These are phyloP conservation scores for Furcasterigmium sp. DNA, from an alignment of 2,329 filamentous ascomycete species.

Conservation along the genomic window DNA sequence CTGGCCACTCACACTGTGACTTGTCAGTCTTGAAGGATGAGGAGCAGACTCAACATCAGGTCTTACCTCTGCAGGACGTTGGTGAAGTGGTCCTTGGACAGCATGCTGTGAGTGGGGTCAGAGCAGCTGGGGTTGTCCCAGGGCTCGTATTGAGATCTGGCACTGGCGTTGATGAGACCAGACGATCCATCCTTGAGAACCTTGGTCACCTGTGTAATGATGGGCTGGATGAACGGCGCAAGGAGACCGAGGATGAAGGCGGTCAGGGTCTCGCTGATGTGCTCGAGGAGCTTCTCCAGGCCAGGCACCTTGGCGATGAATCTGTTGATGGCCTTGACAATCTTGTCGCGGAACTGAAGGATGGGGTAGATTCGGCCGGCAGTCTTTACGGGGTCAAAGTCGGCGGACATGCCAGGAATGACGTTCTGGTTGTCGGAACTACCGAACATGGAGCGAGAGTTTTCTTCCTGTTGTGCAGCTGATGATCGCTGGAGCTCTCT, in stretches of 20 bases:
- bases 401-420: constrained; percentile 68
- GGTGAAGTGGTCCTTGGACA: constrained; percentile 81
- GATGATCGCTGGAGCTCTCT: constrained; percentile 55
- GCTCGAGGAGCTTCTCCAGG: constrained; percentile 83
- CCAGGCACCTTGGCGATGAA: constrained; percentile 91
- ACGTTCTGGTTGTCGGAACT: constrained; percentile 45
- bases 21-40: not conserved
- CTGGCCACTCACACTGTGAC: constrained; percentile 30
- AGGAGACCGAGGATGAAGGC: constrained; percentile 87
- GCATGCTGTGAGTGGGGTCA: constrained; percentile 76
- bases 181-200: constrained; percentile 82
- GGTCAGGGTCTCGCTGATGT: constrained; percentile 88
- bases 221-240: constrained; percentile 84
- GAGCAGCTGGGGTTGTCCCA: constrained; percentile 73
- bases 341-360: constrained; percentile 86
- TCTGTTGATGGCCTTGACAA: constrained; percentile 79
- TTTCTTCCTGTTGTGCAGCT: constrained; percentile 58
- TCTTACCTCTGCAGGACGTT: constrained; percentile 48
- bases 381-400: constrained; percentile 74
- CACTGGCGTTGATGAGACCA: constrained; percentile 60
- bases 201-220: constrained; percentile 83
- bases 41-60: not conserved
- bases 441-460: constrained; percentile 20
- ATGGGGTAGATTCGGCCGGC: constrained; percentile 88
- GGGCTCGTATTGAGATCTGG: constrained; percentile 70